Evolutionary conservation across 805 yeast genomes (phyloP), one percentile per base, ranked within the genome.

Genomic region (Kockiozyma suomiensis): DNA sequence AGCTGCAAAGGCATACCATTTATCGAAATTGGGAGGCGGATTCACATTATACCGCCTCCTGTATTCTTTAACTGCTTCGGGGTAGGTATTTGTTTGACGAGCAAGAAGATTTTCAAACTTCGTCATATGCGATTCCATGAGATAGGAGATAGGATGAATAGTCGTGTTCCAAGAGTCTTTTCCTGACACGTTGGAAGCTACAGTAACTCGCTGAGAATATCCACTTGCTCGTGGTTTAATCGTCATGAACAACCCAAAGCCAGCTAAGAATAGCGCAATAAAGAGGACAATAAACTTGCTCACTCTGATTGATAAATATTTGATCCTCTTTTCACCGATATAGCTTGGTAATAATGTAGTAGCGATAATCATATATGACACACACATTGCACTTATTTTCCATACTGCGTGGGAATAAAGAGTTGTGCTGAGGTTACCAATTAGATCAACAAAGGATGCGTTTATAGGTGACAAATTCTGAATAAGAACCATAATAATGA

Each of bases 11-110:
- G 64, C 58, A 40, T 59, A 64, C 70, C 70, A 68, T 26, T 58
- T 59, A 42, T 68, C 68, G 40, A 68, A 68, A 28, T 66, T 62
- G 12, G 70, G 70, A 15, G 70, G 70, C 19, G 70, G 70, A 38
- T 57, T 59, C 38, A 64, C 32, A n/a, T 40, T 43, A 37, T 65
- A 58, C 25, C 63, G 54, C 21, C 61, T 25, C 13, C 46, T 32
- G 47, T 67, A 67, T 33, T 56, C 65, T 19, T 50, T 50, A 7
- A 60, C 63, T 2, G 61, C 64, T 35, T 66, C 67, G 15, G 68
- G 65, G 43, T 66, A 62, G 13, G 69, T 66, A 10, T 49, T 33
- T 12, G 67, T 50, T 32, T 63, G 68, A 6, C 57, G 35, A 3
- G 48, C 25, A n/a, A 58, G 28, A n/a, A 62, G 13, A 13, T 38